Evolutionary conservation across 169 alveolate species (phyloP).

Genomic region (Cryptosporidium muris): DNA sequence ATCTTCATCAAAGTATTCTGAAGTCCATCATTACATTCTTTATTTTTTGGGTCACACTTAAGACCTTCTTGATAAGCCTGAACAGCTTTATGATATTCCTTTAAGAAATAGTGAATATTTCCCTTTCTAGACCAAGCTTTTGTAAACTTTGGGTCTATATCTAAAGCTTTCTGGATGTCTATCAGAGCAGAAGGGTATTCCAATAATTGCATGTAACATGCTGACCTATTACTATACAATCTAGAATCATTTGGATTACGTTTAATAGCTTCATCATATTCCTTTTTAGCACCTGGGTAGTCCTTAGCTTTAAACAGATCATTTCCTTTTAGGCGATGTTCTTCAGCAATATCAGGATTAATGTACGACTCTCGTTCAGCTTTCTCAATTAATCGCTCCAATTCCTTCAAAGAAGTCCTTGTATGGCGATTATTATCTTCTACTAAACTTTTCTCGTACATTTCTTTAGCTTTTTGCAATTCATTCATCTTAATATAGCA

Average conservation of each 20-base stretch:
- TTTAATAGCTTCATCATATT: constrained; percentile 95
- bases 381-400: constrained; percentile 91
- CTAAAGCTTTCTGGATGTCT: constrained; percentile 93
- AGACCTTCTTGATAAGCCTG: constrained; percentile 94
- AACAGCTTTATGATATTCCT: constrained; percentile 96
- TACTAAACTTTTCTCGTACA: constrained; percentile 89
- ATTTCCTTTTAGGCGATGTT: constrained; percentile 83
- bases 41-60: constrained; percentile 90
- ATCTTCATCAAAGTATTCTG: constrained; percentile 84
- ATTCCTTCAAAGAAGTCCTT: constrained; percentile 90
- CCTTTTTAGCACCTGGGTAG: constrained; percentile 96
- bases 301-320: constrained; percentile 90
- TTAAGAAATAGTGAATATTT: constrained; percentile 90
- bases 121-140: constrained; percentile 97
- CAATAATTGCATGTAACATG: constrained; percentile 92
- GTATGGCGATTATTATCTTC: constrained; percentile 93
- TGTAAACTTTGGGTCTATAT: constrained; percentile 93
- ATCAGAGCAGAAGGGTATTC: constrained; percentile 93
- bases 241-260: constrained; percentile 96
- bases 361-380: constrained; percentile 91
- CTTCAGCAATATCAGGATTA: constrained; percentile 95
- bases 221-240: constrained; percentile 96
- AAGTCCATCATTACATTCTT: constrained; percentile 85
- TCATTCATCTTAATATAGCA: constrained; percentile 84
- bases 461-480: constrained; percentile 88